Evolutionary conservation across 2,329 filamentous ascomycete species (phyloP).

Genomic region (Fusarium guadeloupense): DNA sequence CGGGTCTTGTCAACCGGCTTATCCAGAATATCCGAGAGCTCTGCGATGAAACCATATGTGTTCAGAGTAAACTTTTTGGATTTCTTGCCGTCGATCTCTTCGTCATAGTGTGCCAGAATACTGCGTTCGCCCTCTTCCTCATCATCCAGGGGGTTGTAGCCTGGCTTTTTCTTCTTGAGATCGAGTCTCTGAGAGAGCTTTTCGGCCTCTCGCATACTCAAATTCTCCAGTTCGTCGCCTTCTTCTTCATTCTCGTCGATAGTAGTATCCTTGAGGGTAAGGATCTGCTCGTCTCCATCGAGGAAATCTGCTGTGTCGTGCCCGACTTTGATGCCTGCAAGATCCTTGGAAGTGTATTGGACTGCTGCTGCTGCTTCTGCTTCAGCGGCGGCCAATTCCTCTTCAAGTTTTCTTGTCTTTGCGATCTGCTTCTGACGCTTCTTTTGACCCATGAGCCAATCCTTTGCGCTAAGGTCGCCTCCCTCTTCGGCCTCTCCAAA

Average conservation of each 20-base stretch:
- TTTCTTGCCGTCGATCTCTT: constrained; percentile 93
- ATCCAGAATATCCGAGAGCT: constrained; percentile 66
- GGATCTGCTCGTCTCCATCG: constrained; percentile 84
- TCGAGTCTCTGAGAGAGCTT: constrained; percentile 79
- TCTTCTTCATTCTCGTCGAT: constrained; percentile 86
- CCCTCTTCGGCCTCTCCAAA: constrained; percentile 78
- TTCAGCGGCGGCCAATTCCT: constrained; percentile 82
- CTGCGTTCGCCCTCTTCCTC: constrained; percentile 71
- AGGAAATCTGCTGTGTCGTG: constrained; percentile 86
- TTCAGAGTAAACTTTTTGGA: constrained; percentile 88
- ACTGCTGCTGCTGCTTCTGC: constrained; percentile 68
- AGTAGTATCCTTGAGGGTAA: constrained; percentile 93
- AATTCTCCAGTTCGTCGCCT: constrained; percentile 88
- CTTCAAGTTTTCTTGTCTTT: constrained; percentile 74
- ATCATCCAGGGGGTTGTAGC: constrained; percentile 84
- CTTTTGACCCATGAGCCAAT: constrained; percentile 90
- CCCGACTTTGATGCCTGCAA: constrained; percentile 90
- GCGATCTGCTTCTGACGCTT: constrained; percentile 94
- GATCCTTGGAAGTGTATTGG: constrained; percentile 83
- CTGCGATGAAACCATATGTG: constrained; percentile 74
- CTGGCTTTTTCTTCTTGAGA: constrained; percentile 87
- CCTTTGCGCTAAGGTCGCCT: constrained; percentile 77
- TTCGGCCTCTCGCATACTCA: constrained; percentile 76
- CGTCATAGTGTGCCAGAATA: constrained; percentile 91
- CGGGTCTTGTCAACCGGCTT: constrained; percentile 63